phyloP scores from a whole-genome alignment of 2,329 filamentous ascomycete species.

The Pestalotiopsis sp. region DNA sequence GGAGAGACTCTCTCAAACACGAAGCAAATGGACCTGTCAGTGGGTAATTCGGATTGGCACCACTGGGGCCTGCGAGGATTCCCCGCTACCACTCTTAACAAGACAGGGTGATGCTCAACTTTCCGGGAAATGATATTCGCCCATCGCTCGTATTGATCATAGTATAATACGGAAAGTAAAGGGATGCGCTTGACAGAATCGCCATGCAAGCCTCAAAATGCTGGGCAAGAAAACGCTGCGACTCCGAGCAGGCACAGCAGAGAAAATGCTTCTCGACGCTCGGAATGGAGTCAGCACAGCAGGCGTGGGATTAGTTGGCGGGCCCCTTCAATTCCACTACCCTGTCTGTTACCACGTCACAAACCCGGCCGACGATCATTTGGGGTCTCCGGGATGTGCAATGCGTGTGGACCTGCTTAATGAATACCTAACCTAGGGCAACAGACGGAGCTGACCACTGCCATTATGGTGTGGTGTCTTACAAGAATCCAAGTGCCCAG shows the following conservation, averaged over 20 bases:
- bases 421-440: conserved; percentile 1
- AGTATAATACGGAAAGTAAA: background rate
- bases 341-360: conserved; percentile 10
- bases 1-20: background rate
- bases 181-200: background rate
- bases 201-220: background rate
- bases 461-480: background rate
- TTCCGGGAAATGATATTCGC: background rate
- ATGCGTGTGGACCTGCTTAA: background rate
- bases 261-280: background rate
- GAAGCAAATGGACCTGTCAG: background rate
- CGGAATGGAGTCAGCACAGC: background rate
- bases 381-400: conserved; percentile 3
- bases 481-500: background rate
- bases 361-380: conserved; percentile 7
- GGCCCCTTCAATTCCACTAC: conserved; percentile 8
- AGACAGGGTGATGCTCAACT: background rate
- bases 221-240: background rate
- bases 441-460: background rate
- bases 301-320: conserved; percentile 5
- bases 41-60: background rate
- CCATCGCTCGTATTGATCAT: background rate
- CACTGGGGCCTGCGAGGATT: background rate
- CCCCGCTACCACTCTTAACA: background rate
- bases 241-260: background rate